Evolutionary conservation across 192 early-diverging fungal genomes (phyloP), one percentile per base, ranked within the genome.

Genomic region (Coemansia guatemalensis): DNA sequence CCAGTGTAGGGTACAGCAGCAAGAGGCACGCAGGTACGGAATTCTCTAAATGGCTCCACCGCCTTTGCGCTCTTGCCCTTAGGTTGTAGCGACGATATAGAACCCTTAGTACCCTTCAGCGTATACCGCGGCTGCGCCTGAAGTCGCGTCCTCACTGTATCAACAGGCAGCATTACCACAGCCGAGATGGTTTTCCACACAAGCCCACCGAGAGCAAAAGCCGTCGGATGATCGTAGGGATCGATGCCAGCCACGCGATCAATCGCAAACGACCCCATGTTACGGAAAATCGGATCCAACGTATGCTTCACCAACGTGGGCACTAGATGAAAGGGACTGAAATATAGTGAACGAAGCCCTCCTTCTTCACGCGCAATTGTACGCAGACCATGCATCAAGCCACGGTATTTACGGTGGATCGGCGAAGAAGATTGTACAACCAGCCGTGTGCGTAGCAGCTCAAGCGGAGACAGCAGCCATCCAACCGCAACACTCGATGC

Each of bases 391-490:
- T 95, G 87, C 26, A 91, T 65, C 25, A 88, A 72, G 12, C 94
- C 93, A 47, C 76, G 83, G 81, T 99, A 99, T 67, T 92, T 92
- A 48, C 87, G 86, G 32, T 89, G 84, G 30, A 83, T 51, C 6
- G 92, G 92, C 32, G 88, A 86, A 4, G 88, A 71, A 12, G 94
- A 82, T 76, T 98, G 95, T 3, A 93, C 89, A 35, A 94, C 83
- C 55, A 97, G 73, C 53, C 94, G 89, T 48, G 95, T 97, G 48
- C 89, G 86, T 52, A 92, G 85, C 14, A 98, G 78, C 63, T 99
- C 97, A 49, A 99, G 76, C 3, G 97, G 97, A 61, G 90, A 92
- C 48, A 99, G 83, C 35, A 92, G 33, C 58, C 89, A 80, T 7
- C 95, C 95, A 5, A 91, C 87, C 22, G 92, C 65, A 1, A 91